These are phyloP conservation scores for Fragaria ananassa DNA, from an alignment of 306 rosid genomes.

Conservation along the genomic window DNA sequence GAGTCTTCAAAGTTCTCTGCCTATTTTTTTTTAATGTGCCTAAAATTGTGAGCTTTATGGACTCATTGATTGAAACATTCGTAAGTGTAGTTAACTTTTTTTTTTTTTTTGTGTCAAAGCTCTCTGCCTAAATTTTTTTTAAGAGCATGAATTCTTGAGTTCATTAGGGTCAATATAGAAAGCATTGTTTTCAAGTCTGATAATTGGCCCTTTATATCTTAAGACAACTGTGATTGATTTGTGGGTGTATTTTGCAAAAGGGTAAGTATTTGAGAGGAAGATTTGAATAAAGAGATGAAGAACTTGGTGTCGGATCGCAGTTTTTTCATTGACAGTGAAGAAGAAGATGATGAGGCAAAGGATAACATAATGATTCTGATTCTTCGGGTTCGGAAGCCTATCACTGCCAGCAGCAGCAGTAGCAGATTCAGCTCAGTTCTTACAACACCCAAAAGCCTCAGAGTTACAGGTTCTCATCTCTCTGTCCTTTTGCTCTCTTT, in stretches of 20 bases:
- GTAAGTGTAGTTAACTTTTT: no score
- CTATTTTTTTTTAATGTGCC: no score
- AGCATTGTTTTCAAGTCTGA: no score
- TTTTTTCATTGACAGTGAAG: constrained; percentile 75
- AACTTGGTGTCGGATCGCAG: constrained; percentile 74
- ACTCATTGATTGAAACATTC: no score
- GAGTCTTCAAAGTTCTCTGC: no score
- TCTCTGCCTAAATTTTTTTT: no score
- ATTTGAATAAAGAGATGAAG: constrained; percentile 48
- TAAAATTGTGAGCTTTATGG: no score
- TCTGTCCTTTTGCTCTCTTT: background rate
- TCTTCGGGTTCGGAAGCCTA: constrained; percentile 59
- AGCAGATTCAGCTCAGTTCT: constrained; percentile 22
- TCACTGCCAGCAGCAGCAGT: constrained; percentile 37
- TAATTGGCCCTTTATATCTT: background rate
- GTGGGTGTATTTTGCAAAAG: constrained; percentile 1
- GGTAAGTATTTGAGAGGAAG: background rate
- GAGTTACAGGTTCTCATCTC: constrained; percentile 70
- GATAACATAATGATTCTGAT: constrained; percentile 64
- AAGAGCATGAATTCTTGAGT: no score
- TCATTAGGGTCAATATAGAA: no score
- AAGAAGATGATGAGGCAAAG: constrained; percentile 61
- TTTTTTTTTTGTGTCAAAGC: no score
- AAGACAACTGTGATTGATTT: background rate
- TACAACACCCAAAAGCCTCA: constrained; percentile 71